A percentile compares a stretch with the other conserved stretches of the same genome.
Evolutionary conservation across 2,329 filamentous ascomycete species (phyloP).

Genomic region (Colletotrichum sp.): DNA sequence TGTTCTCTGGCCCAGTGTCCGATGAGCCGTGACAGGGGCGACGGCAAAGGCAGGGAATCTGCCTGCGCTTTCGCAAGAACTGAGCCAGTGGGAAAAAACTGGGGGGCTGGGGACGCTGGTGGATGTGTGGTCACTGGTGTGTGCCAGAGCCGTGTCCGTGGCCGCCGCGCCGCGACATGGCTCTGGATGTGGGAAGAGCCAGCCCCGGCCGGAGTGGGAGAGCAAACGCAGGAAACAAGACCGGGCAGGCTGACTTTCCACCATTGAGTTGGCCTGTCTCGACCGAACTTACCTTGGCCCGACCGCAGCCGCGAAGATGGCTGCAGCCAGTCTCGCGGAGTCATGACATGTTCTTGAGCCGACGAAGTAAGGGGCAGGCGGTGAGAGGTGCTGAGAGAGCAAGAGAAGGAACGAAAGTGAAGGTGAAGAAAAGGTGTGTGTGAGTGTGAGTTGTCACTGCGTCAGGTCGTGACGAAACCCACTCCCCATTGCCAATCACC

Average conservation of each 20-base stretch:
- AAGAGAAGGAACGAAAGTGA: not conserved
- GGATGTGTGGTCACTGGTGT: not conserved
- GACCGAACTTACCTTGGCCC: not conserved
- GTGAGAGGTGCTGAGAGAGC: not conserved
- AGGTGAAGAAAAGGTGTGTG: not conserved
- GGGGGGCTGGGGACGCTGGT: constrained; percentile 11
- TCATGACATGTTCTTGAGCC: not conserved
- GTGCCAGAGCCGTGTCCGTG: not conserved
- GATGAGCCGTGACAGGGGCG: constrained; percentile 9
- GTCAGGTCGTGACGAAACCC: constrained; percentile 9
- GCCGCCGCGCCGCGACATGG: not conserved
- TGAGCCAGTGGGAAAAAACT: not conserved
- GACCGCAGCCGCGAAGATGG: not conserved
- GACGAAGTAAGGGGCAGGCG: not conserved
- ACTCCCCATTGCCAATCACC: constrained; percentile 3
- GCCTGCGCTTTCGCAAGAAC: not conserved
- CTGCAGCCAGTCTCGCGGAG: not conserved
- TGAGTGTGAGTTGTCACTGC: constrained; percentile 21
- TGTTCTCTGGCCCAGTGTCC: not conserved
- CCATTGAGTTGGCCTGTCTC: not conserved
- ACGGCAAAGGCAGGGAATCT: not conserved
- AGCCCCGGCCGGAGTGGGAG: not conserved
- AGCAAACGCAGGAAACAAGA: not conserved
- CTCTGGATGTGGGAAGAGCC: not conserved
- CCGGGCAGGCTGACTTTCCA: not conserved